Percentiles rank a stretch among this genome's conserved stretches.
These are phyloP conservation scores for Blastomyces parvus DNA, from an alignment of 2,329 filamentous ascomycete species.

Conservation along the genomic window DNA sequence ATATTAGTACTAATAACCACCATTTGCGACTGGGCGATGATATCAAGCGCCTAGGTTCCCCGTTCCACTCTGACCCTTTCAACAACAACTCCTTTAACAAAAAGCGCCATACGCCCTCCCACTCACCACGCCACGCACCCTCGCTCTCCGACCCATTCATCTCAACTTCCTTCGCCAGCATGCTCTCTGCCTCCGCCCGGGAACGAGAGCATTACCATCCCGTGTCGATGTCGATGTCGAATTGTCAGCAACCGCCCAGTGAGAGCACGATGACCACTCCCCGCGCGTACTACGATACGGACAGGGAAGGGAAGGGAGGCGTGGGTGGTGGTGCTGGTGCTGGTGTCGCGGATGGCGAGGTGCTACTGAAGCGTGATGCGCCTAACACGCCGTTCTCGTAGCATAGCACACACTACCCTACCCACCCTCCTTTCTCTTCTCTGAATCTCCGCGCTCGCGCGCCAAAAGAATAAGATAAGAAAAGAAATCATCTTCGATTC, in stretches of 20 bases:
- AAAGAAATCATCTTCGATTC: background rate
- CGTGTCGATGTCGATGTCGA: conserved; percentile 22
- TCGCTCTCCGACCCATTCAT: conserved; percentile 39
- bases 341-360: conserved; percentile 28
- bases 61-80: conserved; percentile 36
- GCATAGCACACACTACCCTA: too few relatives aligned
- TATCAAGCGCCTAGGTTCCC: conserved; percentile 40
- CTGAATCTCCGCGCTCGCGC: background rate
- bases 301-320: background rate
- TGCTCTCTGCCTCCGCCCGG: conserved; percentile 7
- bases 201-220: conserved; percentile 15
- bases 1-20: conserved; percentile 17
- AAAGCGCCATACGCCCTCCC: conserved; percentile 15
- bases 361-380: conserved; percentile 22
- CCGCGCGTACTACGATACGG: background rate
- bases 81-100: conserved; percentile 21
- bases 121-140: conserved; percentile 32
- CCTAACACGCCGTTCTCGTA: conserved; percentile 4
- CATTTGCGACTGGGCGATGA: conserved; percentile 30
- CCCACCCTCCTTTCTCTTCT: background rate
- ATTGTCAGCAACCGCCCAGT: background rate
- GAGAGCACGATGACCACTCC: background rate
- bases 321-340: conserved; percentile 15
- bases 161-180: background rate
- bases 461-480: too few relatives aligned